Percentiles rank a stretch among this genome's conserved stretches.
These are phyloP conservation scores for Tillandsia fasciculata DNA, from an alignment of 176 grass and related monocot genomes.

Conservation along the genomic window DNA sequence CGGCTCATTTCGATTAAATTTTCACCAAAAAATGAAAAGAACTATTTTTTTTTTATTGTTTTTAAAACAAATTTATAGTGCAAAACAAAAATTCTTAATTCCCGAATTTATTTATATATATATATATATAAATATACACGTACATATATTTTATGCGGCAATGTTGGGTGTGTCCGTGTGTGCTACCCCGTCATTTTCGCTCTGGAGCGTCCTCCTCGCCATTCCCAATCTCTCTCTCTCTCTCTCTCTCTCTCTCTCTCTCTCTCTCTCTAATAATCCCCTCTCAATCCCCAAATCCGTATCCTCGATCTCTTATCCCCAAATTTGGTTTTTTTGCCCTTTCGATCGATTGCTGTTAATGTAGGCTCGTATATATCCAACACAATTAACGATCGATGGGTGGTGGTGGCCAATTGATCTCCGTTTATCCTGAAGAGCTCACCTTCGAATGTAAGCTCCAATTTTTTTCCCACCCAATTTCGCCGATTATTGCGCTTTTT, in stretches of 20 bases:
- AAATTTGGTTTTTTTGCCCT: neutral
- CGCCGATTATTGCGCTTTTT: neutral
- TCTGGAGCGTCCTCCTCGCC: conserved; percentile 6
- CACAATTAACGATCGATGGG: conserved; percentile 26
- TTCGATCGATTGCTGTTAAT: neutral
- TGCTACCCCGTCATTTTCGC: conserved; percentile 51
- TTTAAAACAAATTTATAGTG: too few species aligned
- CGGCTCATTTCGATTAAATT: too few species aligned
- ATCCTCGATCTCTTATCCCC: conserved; percentile 20
- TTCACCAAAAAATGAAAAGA: too few species aligned
- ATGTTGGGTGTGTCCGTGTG: conserved; percentile 17
- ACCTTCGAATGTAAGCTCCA: conserved; percentile 66
- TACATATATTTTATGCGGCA: too few species aligned
- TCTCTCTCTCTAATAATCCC: neutral
- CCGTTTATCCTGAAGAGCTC: conserved; percentile 84
- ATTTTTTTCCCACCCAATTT: neutral
- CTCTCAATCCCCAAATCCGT: conserved; percentile 10
- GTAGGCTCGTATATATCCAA: too few species aligned
- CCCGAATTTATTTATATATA: too few species aligned
- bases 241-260: too few species aligned
- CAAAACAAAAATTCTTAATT: too few species aligned
- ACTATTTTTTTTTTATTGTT: too few species aligned
- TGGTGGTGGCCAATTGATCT: conserved; percentile 64
- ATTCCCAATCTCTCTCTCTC: too few species aligned
- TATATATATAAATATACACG: too few species aligned